Percentiles rank a stretch among this genome's conserved stretches.
Evolutionary conservation across 2,329 filamentous ascomycete genomes (phyloP).

Genomic region (Alternaria ventricosa): DNA sequence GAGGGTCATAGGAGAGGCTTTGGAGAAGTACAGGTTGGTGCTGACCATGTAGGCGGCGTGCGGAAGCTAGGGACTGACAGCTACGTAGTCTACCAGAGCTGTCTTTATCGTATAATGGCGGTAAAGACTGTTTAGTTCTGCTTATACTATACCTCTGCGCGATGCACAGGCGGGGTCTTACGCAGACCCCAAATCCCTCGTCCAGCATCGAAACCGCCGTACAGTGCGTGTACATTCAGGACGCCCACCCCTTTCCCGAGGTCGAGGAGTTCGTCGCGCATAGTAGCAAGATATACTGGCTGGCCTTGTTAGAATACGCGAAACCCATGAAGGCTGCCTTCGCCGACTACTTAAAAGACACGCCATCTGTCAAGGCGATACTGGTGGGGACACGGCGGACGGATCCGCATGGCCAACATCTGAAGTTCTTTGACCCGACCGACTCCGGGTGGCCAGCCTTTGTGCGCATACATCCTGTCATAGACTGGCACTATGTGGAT

Average conservation of each 20-base stretch:
- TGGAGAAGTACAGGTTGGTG: constrained; percentile 75
- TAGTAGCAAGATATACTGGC: constrained; percentile 72
- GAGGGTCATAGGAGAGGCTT: constrained; percentile 74
- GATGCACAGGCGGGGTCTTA: constrained; percentile 51
- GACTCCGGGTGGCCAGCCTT: constrained; percentile 90
- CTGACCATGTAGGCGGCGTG: constrained; percentile 1
- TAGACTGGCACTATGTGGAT: constrained; percentile 96
- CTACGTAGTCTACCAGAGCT: constrained; percentile 72
- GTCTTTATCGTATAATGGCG: constrained; percentile 94
- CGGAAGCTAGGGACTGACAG: constrained; percentile 24
- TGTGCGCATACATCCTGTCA: constrained; percentile 91
- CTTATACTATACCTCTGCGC: constrained; percentile 82
- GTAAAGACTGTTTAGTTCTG: constrained; percentile 95
- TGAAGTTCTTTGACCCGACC: constrained; percentile 85
- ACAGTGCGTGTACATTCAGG: constrained; percentile 88
- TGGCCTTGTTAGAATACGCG: constrained; percentile 76
- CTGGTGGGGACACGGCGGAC: constrained; percentile 89
- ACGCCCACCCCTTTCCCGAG: constrained; percentile 80
- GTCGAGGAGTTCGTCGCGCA: constrained; percentile 82
- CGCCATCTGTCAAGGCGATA: constrained; percentile 73
- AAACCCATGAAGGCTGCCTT: constrained; percentile 84
- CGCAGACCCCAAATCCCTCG: constrained; percentile 25
- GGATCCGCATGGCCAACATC: constrained; percentile 82
- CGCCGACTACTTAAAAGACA: constrained; percentile 73
- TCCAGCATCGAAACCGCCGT: constrained; percentile 55